phyloP scores from a whole-genome alignment of 2,329 filamentous ascomycete genomes.

The Dactylellina parvicollis region DNA sequence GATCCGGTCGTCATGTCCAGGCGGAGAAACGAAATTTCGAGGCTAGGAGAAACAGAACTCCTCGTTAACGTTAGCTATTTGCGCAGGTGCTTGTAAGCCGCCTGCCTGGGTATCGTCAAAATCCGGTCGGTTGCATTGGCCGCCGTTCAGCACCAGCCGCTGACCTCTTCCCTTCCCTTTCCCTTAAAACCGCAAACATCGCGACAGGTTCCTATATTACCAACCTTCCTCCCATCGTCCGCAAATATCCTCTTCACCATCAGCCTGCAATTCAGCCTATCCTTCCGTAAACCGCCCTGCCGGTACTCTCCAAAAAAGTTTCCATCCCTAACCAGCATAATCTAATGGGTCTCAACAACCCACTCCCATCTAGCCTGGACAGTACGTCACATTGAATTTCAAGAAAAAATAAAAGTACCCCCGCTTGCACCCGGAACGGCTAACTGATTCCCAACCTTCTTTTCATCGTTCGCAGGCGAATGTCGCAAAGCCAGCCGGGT shows the following conservation, averaged over 20 bases:
- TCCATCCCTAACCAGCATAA: slow-evolving; percentile 4
- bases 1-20: neutral
- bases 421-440: slow-evolving; percentile 56
- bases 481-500: slow-evolving; percentile 98
- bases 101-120: neutral
- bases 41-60: neutral
- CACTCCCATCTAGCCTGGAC: slow-evolving; percentile 66
- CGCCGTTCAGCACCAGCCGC: neutral
- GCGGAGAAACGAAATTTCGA: neutral
- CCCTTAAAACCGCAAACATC: slow-evolving; percentile 1
- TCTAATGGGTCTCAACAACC: slow-evolving; percentile 65
- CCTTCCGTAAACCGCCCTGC: neutral
- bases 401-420: slow-evolving; percentile 11
- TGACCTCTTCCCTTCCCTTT: neutral
- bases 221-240: neutral
- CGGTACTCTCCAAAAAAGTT: neutral
- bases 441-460: slow-evolving; percentile 30
- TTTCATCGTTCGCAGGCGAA: slow-evolving; percentile 72
- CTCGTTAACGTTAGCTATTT: neutral
- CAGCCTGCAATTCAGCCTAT: neutral
- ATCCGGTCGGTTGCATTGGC: neutral
- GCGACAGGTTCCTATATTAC: neutral
- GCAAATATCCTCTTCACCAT: neutral
- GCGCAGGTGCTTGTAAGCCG: neutral
- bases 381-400: slow-evolving; percentile 62